Conservation (phyloP, 1,284 basidiomycete species). For the Nidula niveotomentosa region DNA sequence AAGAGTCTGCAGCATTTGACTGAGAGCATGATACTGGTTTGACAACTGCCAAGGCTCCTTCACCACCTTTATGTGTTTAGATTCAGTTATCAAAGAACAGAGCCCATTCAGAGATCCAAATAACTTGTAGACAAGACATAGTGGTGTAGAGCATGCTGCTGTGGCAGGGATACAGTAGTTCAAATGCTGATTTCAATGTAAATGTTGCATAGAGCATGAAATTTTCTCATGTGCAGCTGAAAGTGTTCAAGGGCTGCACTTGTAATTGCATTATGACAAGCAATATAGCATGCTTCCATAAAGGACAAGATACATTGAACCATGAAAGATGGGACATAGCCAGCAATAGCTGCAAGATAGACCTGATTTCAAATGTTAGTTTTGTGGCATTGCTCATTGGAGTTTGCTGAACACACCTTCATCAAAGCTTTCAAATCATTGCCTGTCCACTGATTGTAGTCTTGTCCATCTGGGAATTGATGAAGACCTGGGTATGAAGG, state of each 20-base stretch:
- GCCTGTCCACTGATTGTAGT: slow-evolving; percentile 23
- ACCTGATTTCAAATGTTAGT: slow-evolving; percentile 18
- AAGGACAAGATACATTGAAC: slow-evolving; percentile 23
- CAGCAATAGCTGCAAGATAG: slow-evolving; percentile 24
- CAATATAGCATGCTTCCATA: slow-evolving; percentile 33
- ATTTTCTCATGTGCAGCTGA: slow-evolving; percentile 20
- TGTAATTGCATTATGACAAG: slow-evolving; percentile 18
- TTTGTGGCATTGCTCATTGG: too few species aligned
- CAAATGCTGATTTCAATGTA: slow-evolving; percentile 19
- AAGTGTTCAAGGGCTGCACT: slow-evolving; percentile 17
- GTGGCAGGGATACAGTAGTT: slow-evolving; percentile 11
- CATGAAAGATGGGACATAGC: slow-evolving; percentile 22
- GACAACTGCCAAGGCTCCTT: slow-evolving; percentile 33
- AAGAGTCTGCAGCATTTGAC: slow-evolving; percentile 30
- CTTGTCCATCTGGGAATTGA: slow-evolving; percentile 14
- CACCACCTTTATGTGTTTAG: slow-evolving; percentile 30
- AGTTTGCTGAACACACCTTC: slow-evolving; percentile 18
- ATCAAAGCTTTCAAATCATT: slow-evolving; percentile 22
- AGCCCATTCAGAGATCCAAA: slow-evolving; percentile 30
- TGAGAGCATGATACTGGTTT: slow-evolving; percentile 21
- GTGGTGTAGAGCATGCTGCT: slow-evolving; percentile 23
- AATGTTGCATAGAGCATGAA: slow-evolving; percentile 25
- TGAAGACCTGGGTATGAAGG: slow-evolving; percentile 17
- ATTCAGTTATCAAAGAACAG: slow-evolving; percentile 30
- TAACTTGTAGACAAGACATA: slow-evolving; percentile 15